Percentiles rank a stretch among this genome's conserved stretches.
Evolutionary conservation across 139 green algal species (phyloP).

Genomic region (Diplosphaera chodatii): DNA sequence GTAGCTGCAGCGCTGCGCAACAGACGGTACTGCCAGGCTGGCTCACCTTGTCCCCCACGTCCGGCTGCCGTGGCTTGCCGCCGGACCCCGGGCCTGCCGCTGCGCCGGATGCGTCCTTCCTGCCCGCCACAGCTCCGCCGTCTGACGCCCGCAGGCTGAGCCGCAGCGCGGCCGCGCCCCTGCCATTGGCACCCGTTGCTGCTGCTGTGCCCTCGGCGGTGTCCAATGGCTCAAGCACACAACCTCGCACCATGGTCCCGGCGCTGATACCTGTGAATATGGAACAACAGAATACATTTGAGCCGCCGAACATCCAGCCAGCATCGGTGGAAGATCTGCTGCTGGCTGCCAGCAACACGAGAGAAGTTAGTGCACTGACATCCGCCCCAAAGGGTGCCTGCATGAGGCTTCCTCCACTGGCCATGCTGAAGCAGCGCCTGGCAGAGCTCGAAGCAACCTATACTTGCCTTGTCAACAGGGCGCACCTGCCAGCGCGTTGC

Average conservation of each 20-base stretch:
- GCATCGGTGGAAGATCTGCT: too few species aligned
- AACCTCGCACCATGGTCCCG: not conserved
- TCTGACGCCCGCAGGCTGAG: conserved; percentile 36
- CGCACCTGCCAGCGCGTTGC: conserved; percentile 40
- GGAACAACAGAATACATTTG: too few species aligned
- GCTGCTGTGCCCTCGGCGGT: not conserved
- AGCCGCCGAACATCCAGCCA: too few species aligned
- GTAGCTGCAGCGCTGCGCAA: too few species aligned
- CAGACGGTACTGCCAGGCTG: too few species aligned
- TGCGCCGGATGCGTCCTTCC: not conserved
- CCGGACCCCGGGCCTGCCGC: not conserved
- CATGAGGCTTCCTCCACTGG: too few species aligned
- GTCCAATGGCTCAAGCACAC: not conserved
- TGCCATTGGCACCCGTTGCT: not conserved
- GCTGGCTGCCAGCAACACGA: too few species aligned
- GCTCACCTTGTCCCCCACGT: conserved; percentile 7
- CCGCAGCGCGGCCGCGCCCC: not conserved
- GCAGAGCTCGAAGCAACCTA: too few species aligned
- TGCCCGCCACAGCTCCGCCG: conserved; percentile 14
- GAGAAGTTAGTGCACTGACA: too few species aligned
- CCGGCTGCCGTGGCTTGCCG: not conserved
- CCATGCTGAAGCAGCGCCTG: too few species aligned
- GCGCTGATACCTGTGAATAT: not conserved
- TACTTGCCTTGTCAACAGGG: too few species aligned
- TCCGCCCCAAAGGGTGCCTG: too few species aligned